These are phyloP conservation scores for Emergomyces africanus DNA, from an alignment of 2,329 filamentous ascomycete species.

Conservation along the genomic window DNA sequence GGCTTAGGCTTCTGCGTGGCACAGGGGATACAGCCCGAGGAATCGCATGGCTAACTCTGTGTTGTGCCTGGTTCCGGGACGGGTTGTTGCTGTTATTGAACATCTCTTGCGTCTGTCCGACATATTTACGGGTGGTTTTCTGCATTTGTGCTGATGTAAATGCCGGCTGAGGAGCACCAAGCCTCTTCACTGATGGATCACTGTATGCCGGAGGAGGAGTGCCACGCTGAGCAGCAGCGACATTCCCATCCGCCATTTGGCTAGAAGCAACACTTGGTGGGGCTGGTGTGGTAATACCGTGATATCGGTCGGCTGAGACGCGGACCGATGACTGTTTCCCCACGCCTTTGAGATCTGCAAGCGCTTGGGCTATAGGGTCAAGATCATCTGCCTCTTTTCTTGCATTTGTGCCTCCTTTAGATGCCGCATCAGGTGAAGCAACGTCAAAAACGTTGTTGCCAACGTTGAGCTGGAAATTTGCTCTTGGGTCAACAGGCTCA, in stretches of 20 bases:
- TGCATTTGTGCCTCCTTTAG: constrained; percentile 27
- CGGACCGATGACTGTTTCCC: constrained; percentile 67
- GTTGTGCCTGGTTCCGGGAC: constrained; percentile 16
- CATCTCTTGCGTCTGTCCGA: constrained; percentile 68
- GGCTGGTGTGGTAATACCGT: constrained; percentile 77
- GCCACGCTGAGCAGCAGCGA: constrained; percentile 46
- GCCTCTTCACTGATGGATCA: constrained; percentile 54
- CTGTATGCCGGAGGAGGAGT: constrained; percentile 85
- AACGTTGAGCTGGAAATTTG: constrained; percentile 84
- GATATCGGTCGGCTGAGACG: constrained; percentile 92
- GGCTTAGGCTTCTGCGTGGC: constrained; percentile 26
- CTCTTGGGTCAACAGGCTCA: constrained; percentile 79
- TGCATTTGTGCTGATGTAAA: constrained; percentile 94
- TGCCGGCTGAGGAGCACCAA: constrained; percentile 82
- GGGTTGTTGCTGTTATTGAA: constrained; percentile 34
- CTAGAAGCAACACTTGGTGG: constrained; percentile 33
- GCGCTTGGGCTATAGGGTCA: constrained; percentile 82
- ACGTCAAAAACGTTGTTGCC: constrained; percentile 96
- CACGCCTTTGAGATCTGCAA: constrained; percentile 84
- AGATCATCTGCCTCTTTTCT: constrained; percentile 45
- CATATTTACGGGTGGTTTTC: constrained; percentile 80
- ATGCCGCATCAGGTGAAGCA: constrained; percentile 54
- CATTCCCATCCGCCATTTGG: constrained; percentile 12
- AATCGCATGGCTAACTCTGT: constrained; percentile 20
- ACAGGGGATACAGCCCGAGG: constrained; percentile 27